Percentiles rank a stretch among this genome's conserved stretches.
phyloP scores from a whole-genome alignment of 2,329 filamentous ascomycete species.

The Curvularia spicifera region DNA sequence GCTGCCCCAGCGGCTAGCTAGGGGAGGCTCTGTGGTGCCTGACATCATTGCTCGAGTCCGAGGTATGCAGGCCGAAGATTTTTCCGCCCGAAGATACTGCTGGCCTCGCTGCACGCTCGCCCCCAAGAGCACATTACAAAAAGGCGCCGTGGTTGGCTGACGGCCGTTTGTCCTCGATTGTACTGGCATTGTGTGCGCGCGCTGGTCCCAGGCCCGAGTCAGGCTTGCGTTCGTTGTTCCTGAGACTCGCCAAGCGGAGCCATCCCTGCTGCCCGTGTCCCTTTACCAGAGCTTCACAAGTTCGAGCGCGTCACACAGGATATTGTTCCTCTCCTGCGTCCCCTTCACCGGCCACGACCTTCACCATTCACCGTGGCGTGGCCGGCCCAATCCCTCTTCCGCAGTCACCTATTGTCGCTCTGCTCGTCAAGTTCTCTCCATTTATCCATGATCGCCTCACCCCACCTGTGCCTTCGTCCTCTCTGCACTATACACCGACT shows the following conservation, averaged over 20 bases:
- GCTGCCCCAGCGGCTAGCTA: slow-evolving; percentile 20
- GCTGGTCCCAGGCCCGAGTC: slow-evolving; percentile 18
- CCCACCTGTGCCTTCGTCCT: slow-evolving; percentile 29
- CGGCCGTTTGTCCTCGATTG: slow-evolving; percentile 8
- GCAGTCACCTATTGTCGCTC: slow-evolving; percentile 15
- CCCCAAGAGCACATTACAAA: slow-evolving; percentile 10
- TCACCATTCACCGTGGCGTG: slow-evolving; percentile 33
- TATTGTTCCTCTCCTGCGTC: slow-evolving; percentile 25
- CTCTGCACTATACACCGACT: slow-evolving; percentile 33
- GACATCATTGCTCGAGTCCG: slow-evolving; percentile 39
- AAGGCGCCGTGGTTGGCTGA: slow-evolving; percentile 14
- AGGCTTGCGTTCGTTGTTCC: slow-evolving; percentile 28
- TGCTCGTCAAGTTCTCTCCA: slow-evolving; percentile 12
- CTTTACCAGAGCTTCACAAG: slow-evolving; percentile 34
- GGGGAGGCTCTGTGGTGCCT: slow-evolving; percentile 28
- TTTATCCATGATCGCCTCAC: slow-evolving; percentile 38
- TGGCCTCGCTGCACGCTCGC: neutral
- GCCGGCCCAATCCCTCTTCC: slow-evolving; percentile 24
- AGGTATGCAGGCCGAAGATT: slow-evolving; percentile 26
- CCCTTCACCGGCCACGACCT: slow-evolving; percentile 14
- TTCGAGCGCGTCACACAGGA: slow-evolving; percentile 34
- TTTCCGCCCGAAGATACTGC: slow-evolving; percentile 19
- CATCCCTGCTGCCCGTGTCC: slow-evolving; percentile 23
- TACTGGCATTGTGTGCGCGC: slow-evolving; percentile 6
- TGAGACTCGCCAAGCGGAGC: slow-evolving; percentile 24